Base-by-base conservation (phyloP, 805 yeast species). In the Candida qinlingensis region DNA sequence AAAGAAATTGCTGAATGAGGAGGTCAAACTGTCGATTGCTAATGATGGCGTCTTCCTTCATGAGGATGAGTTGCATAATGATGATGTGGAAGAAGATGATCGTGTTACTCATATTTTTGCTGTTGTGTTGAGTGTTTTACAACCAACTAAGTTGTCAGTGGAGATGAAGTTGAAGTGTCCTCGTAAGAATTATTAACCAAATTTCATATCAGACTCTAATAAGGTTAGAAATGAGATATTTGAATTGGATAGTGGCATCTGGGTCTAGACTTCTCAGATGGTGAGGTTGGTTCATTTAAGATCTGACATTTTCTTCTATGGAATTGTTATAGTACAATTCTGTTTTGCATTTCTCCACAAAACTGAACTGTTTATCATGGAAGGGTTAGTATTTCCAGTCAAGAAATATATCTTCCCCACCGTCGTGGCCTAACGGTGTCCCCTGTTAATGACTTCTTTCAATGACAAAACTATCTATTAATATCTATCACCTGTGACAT, bases 31-130 rank as follows among this genome's bases (percentile, higher is more conserved):
- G 13, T 35, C 50, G 10, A 29, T 41, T 5, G 43, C 44, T 29
- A 43, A 35, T 40, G 50, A 47, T 25, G 33, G 43, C 29, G 39
- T 47, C 25, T 47, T 47, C 39, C 45, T 47, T 2, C 50, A 47
- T 30, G 50, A 47, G 11, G 50, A 47, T 12, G 47, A 43, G n/a
- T 30, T 36, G 30, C 30, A 13, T 11, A 28, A 29, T 27, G 45
- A 41, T 27, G 50, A 40, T 19, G 11, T n/a, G 3, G 35, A 37
- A 11, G 41, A 43, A 27, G 42, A 11, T 27, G 45, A 40, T 3
- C 31, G 42, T 27, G 43, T 42, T 1, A 39, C 36, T 6, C 44
- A 47, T 39, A 47, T 47, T 2, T 47, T 47, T 37, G 47, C 50
- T 6, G 46, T 47, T 27, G 42, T 47, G 4, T 27, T 47, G 30